A percentile compares a stretch with the other conserved stretches of the same genome.
These are phyloP conservation scores for Penicillium mononematosum DNA, from an alignment of 495 filamentous ascomycete species.

Conservation along the genomic window DNA sequence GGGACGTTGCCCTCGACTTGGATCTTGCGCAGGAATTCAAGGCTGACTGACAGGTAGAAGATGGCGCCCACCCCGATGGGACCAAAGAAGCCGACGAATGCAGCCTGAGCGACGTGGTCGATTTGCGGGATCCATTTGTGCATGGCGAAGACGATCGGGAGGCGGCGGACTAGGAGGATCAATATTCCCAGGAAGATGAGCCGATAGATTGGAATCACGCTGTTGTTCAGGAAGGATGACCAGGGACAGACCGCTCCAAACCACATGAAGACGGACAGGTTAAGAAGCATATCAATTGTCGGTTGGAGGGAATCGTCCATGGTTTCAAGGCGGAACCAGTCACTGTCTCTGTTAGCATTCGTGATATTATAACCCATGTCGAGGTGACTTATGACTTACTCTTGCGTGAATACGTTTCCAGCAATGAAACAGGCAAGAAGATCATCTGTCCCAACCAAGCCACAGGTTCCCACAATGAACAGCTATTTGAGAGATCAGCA, in stretches of 20 bases:
- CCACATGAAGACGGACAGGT: slow-evolving; percentile 87
- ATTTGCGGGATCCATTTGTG: slow-evolving; percentile 80
- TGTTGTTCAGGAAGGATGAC: slow-evolving; percentile 64
- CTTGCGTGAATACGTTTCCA: slow-evolving; percentile 87
- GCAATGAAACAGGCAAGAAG: slow-evolving; percentile 92
- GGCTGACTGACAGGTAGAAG: slow-evolving; percentile 80
- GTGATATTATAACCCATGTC: neutral
- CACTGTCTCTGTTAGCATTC: slow-evolving; percentile 40
- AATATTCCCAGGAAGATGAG: slow-evolving; percentile 77
- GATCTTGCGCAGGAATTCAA: slow-evolving; percentile 65
- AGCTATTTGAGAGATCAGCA: slow-evolving; percentile 40
- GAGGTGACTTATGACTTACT: slow-evolving; percentile 49
- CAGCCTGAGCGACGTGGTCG: slow-evolving; percentile 66
- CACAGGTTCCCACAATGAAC: slow-evolving; percentile 83
- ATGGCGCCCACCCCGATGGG: slow-evolving; percentile 92
- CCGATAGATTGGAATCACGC: slow-evolving; percentile 72
- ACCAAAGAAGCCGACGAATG: slow-evolving; percentile 90
- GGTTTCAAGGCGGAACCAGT: slow-evolving; percentile 90
- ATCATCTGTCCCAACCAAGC: slow-evolving; percentile 88
- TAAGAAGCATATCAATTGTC: slow-evolving; percentile 85
- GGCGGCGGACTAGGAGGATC: slow-evolving; percentile 74
- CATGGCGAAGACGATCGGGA: slow-evolving; percentile 72
- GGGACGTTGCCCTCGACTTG: slow-evolving; percentile 59
- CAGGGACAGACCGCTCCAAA: slow-evolving; percentile 88
- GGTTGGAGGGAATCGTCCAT: slow-evolving; percentile 87